Conservation (phyloP, 2,329 filamentous ascomycete species). For the Botryotinia globosa region DNA sequence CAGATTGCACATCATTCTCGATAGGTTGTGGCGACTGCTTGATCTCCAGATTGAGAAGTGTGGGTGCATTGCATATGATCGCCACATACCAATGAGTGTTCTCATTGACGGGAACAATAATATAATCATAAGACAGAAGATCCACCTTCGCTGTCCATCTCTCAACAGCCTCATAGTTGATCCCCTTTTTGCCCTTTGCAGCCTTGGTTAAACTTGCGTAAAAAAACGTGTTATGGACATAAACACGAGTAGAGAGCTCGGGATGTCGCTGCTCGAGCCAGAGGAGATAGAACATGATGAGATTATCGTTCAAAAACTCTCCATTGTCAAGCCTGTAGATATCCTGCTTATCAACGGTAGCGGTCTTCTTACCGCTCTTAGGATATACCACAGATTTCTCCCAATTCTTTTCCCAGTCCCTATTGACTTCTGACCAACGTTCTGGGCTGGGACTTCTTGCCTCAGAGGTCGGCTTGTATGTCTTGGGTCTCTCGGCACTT, state of each 20-base stretch:
- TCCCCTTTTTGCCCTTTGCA: slow-evolving; percentile 52
- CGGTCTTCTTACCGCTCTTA: slow-evolving; percentile 54
- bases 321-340: slow-evolving; percentile 76
- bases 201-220: slow-evolving; percentile 70
- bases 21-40: slow-evolving; percentile 3
- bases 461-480: slow-evolving; percentile 5
- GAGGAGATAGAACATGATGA: slow-evolving; percentile 84
- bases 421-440: slow-evolving; percentile 52
- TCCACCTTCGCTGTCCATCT: slow-evolving; percentile 86
- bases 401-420: slow-evolving; percentile 53
- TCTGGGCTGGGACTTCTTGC: slow-evolving; percentile 29
- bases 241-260: slow-evolving; percentile 61
- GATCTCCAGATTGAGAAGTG: slow-evolving; percentile 46
- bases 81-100: slow-evolving; percentile 88
- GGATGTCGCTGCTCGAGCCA: slow-evolving; percentile 62
- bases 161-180: slow-evolving; percentile 83
- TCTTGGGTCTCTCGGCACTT: not conserved
- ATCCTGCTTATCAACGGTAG: slow-evolving; percentile 68
- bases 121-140: slow-evolving; percentile 80
- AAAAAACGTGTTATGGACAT: slow-evolving; percentile 93
- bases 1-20: slow-evolving; percentile 2
- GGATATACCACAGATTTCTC: slow-evolving; percentile 61
- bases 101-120: slow-evolving; percentile 90
- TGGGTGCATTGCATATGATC: slow-evolving; percentile 85
- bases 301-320: slow-evolving; percentile 87